Evolutionary conservation across 2,329 filamentous ascomycete species (phyloP).

Genomic region (Aspergillus clavatus): DNA sequence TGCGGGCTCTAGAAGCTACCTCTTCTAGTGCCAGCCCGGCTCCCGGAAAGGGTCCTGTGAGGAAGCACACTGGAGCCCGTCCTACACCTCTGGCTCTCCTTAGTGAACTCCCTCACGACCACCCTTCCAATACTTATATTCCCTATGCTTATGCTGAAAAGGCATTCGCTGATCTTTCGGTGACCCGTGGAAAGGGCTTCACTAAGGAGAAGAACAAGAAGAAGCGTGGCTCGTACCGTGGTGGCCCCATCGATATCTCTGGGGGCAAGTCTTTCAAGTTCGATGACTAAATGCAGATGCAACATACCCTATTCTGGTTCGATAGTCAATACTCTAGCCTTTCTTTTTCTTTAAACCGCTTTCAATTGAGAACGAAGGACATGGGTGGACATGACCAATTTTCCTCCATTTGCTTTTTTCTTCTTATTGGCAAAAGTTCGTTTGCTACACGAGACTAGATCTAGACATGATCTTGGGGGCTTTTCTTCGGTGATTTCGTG

Average conservation of each 20-base stretch:
- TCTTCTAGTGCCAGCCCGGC: slow-evolving; percentile 51
- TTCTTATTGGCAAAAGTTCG: slow-evolving; percentile 8
- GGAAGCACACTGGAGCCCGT: slow-evolving; percentile 49
- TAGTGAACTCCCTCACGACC: slow-evolving; percentile 61
- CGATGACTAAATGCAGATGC: slow-evolving; percentile 60
- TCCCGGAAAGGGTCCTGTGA: slow-evolving; percentile 25
- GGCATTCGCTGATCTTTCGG: slow-evolving; percentile 80
- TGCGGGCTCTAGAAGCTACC: slow-evolving; percentile 29
- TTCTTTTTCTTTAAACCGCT: not conserved
- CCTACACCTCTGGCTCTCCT: slow-evolving; percentile 73
- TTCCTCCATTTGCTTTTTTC: slow-evolving; percentile 2
- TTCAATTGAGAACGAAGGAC: slow-evolving; percentile 13
- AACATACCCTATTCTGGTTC: not conserved
- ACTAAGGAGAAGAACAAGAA: slow-evolving; percentile 99
- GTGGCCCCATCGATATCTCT: slow-evolving; percentile 77
- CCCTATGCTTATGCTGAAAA: slow-evolving; percentile 83
- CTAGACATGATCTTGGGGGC: slow-evolving; percentile 13
- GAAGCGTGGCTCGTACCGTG: slow-evolving; percentile 84
- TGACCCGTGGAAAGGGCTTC: slow-evolving; percentile 93
- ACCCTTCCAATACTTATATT: slow-evolving; percentile 77
- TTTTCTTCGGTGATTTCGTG: slow-evolving; percentile 8
- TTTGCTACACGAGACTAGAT: slow-evolving; percentile 9
- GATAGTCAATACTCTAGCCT: not conserved
- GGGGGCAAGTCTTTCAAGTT: slow-evolving; percentile 89
- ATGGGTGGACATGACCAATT: slow-evolving; percentile 3